Evolutionary conservation across 176 grass and related monocot species (phyloP).

Genomic region (Rhynchospora tenuis): DNA sequence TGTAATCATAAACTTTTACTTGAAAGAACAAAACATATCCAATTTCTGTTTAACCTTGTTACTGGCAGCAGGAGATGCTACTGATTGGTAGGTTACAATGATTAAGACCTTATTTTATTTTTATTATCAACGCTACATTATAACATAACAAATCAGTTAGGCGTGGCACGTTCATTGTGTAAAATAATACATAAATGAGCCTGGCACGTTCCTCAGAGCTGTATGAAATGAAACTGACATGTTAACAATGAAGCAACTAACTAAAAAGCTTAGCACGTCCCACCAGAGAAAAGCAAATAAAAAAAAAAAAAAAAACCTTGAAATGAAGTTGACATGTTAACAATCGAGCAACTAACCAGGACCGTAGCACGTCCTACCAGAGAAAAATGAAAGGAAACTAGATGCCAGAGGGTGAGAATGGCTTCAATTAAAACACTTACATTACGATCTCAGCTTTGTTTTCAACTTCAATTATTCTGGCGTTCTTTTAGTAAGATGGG

Average conservation of each 20-base stretch:
- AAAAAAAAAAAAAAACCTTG: no score
- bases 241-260: background rate
- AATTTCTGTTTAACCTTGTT: background rate
- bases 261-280: background rate
- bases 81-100: background rate
- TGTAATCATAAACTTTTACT: background rate
- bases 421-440: background rate
- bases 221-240: background rate
- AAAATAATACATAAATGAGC: background rate
- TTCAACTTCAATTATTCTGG: background rate
- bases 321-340: background rate
- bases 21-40: background rate
- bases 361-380: background rate
- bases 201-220: background rate
- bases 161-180: background rate
- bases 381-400: background rate
- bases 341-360: background rate
- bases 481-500: no score
- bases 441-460: background rate
- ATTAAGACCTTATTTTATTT: background rate
- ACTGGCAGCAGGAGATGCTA: background rate
- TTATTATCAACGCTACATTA: background rate
- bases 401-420: background rate
- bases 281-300: background rate
- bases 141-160: background rate